Conservation (phyloP, 2,329 filamentous ascomycete species). For the Botryosphaeria dothidea region DNA sequence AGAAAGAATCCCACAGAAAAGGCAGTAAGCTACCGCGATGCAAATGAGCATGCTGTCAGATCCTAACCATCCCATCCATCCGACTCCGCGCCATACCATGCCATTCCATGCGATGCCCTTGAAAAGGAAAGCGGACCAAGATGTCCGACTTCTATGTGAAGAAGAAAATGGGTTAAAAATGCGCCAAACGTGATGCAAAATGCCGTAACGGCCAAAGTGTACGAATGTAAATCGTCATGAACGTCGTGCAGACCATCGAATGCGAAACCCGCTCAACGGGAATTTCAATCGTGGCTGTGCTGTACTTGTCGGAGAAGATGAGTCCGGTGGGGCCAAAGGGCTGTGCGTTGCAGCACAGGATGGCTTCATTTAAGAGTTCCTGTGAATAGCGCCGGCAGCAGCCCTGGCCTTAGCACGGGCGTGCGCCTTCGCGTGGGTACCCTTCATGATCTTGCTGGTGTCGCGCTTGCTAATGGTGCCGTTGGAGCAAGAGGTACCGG, state of each 20-base stretch:
- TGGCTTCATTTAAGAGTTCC: background rate
- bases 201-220: background rate
- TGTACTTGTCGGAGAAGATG: background rate
- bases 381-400: background rate
- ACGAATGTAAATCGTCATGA: background rate
- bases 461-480: slow-evolving; percentile 31
- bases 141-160: background rate
- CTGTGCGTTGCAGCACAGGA: background rate
- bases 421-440: slow-evolving; percentile 12
- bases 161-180: background rate
- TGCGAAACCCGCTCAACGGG: background rate
- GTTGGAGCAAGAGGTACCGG: slow-evolving; percentile 43
- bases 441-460: background rate
- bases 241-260: slow-evolving; percentile 5
- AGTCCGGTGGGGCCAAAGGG: background rate
- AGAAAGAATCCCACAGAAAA: slow-evolving; percentile 48
- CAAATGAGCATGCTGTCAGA: slow-evolving; percentile 4
- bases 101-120: slow-evolving; percentile 4
- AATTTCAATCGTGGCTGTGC: background rate
- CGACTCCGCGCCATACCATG: background rate
- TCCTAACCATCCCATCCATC: background rate
- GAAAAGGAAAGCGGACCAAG: background rate
- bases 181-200: background rate
- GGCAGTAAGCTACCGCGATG: slow-evolving; percentile 42
- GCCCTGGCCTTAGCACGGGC: background rate